Base-by-base conservation (phyloP, 1,284 basidiomycete species). In the Ceratobasidium sp. region DNA sequence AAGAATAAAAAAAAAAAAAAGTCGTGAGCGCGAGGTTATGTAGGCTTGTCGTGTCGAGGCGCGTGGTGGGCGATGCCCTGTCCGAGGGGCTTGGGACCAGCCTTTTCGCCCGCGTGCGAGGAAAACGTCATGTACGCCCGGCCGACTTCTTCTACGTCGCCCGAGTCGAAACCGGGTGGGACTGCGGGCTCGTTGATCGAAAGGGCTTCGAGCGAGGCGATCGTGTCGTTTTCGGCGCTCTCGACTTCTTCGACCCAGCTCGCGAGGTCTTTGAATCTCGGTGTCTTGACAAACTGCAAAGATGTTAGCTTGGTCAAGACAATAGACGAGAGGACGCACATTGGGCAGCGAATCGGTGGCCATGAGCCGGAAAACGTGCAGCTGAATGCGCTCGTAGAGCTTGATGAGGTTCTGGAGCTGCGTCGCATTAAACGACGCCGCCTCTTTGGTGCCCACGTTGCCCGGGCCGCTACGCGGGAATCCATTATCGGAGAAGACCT, bases 281-380 rank as follows among this genome's bases (percentile, higher is more conserved):
- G 85, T 2, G 90, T 92, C 79, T 92, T 92, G 80, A 92, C 90
- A 80, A 93, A 93, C 91, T 93, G 73, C 5, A 70, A 58, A 69
- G 22, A 32, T 25, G 29, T 55, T 17, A 52, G 53, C 29, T 13
- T 29, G 31, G 35, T 49, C 4, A 60, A 40, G 17, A 42, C 60
- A 13, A 52, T 27, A 62, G 35, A 60, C 22, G 64, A 67, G 43
- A 75, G 13, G 17, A 42, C 84, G 62, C 74, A 92, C 93, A 86
- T 95, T 95, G 22, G 96, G 96, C 31, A 98, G 91, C 7, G 95
- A 98, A 79, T 99, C 96, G 69, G 94, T 97, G 7, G 96, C 96
- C 93, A 99, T 97, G 73, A 98, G 80, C 64, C 96, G 86, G 84
- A 98, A 98, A 74, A 98, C 95, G 78, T 98, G 95, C 42, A 86